Evolutionary conservation across 805 yeast species (phyloP).

Genomic region (Sungouiozyma intestinalis): DNA sequence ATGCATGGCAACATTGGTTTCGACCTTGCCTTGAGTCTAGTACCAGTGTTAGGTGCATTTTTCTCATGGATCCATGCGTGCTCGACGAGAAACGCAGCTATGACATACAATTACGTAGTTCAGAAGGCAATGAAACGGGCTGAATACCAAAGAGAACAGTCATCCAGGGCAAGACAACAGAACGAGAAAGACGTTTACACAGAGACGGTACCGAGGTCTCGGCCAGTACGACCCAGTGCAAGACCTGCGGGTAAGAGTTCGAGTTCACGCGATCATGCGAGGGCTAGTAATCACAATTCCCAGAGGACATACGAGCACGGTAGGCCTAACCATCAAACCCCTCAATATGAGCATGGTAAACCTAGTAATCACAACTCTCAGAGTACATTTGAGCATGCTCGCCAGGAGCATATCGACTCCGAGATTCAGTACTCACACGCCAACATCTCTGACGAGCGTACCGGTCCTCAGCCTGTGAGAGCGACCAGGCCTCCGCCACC

Average conservation of each 20-base stretch:
- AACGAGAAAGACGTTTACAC: background rate
- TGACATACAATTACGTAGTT: conserved; percentile 42
- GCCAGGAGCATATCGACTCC: too few species aligned
- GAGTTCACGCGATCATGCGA: too few species aligned
- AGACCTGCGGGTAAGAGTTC: too few species aligned
- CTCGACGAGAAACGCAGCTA: conserved; percentile 81
- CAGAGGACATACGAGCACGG: too few species aligned
- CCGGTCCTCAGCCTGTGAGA: background rate
- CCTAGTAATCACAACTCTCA: too few species aligned
- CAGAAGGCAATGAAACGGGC: conserved; percentile 15
- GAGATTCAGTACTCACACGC: background rate
- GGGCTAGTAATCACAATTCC: too few species aligned
- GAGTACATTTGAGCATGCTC: too few species aligned
- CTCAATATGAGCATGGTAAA: too few species aligned
- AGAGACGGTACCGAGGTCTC: background rate
- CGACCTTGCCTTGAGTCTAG: conserved; percentile 64
- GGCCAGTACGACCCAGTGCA: too few species aligned
- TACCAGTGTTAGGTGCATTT: conserved; percentile 72
- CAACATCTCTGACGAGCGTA: background rate
- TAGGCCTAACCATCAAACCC: too few species aligned
- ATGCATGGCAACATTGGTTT: conserved; percentile 66
- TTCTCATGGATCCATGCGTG: conserved; percentile 77
- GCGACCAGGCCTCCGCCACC: conserved; percentile 1
- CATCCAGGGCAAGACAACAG: background rate
- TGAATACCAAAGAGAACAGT: conserved; percentile 3